Conservation (phyloP, 1,284 basidiomycete genomes). For the Marasmius fiardii region DNA sequence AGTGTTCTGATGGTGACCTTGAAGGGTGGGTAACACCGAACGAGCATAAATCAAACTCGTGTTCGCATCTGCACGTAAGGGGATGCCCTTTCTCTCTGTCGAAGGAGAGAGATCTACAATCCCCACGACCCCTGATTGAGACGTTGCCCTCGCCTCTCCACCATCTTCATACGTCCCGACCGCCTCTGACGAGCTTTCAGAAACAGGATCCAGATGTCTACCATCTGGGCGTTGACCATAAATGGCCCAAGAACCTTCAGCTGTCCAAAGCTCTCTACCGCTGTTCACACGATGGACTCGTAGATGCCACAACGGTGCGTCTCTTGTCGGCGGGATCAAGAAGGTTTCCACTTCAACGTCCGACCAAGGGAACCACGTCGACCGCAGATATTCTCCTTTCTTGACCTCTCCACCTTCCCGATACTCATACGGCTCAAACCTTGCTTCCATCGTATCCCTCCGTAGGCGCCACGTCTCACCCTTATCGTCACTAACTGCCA, state of each 20-base stretch:
- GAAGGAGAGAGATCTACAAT: slow-evolving; percentile 46
- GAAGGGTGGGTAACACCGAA: slow-evolving; percentile 63
- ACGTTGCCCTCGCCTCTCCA: slow-evolving; percentile 49
- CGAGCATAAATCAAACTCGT: slow-evolving; percentile 69
- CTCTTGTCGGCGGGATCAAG: slow-evolving; percentile 60
- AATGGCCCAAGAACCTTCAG: slow-evolving; percentile 72
- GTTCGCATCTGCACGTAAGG: slow-evolving; percentile 71
- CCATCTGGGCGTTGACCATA: slow-evolving; percentile 67
- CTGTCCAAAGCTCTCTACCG: slow-evolving; percentile 47
- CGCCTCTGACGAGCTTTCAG: slow-evolving; percentile 29
- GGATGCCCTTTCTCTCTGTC: slow-evolving; percentile 35
- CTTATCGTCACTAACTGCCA: slow-evolving; percentile 64
- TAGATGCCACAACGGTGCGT: slow-evolving; percentile 64
- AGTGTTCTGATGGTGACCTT: slow-evolving; percentile 42
- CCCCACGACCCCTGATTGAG: slow-evolving; percentile 60
- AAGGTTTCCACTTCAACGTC: slow-evolving; percentile 75
- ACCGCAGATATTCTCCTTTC: slow-evolving; percentile 42
- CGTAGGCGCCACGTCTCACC: slow-evolving; percentile 73
- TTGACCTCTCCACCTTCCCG: background rate
- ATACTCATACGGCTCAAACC: slow-evolving; percentile 38
- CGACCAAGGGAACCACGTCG: slow-evolving; percentile 73
- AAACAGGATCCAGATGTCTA: slow-evolving; percentile 49
- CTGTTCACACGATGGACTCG: slow-evolving; percentile 44
- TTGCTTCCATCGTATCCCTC: slow-evolving; percentile 58
- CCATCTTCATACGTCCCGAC: slow-evolving; percentile 46